Evolutionary conservation across 1,139 yeast genomes (phyloP).

Genomic region (Kodamaea suecica): DNA sequence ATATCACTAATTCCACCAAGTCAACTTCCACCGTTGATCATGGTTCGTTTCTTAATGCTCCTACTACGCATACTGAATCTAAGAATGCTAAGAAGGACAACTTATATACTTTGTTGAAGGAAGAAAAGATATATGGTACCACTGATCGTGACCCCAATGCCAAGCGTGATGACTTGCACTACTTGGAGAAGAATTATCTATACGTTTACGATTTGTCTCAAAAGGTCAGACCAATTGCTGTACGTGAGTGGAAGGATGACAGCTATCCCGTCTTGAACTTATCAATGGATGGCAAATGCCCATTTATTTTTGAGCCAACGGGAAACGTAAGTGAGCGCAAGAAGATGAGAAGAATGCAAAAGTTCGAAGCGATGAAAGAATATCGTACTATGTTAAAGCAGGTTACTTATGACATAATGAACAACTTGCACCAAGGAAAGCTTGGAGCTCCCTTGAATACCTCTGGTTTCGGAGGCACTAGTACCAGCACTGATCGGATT

Average conservation of each 20-base stretch:
- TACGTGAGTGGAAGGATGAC: constrained; percentile 69
- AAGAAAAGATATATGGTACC: constrained; percentile 84
- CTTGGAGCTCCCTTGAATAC: constrained; percentile 18
- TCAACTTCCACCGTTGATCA: constrained; percentile 5
- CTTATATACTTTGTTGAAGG: constrained; percentile 68
- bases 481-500: constrained; percentile 31
- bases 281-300: constrained; percentile 67
- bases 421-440: constrained; percentile 19
- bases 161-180: constrained; percentile 77
- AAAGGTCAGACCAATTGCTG: constrained; percentile 74
- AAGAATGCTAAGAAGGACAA: constrained; percentile 20
- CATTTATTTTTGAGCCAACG: constrained; percentile 54
- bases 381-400: constrained; percentile 37
- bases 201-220: constrained; percentile 81
- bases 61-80: constrained; percentile 4
- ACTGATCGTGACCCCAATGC: constrained; percentile 87
- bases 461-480: constrained; percentile 25
- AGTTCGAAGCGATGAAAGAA: constrained; percentile 40
- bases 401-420: constrained; percentile 35
- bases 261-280: constrained; percentile 43
- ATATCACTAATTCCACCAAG: constrained; percentile 16
- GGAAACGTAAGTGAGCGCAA: constrained; percentile 35
- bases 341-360: constrained; percentile 35
- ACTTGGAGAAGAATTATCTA: constrained; percentile 64
- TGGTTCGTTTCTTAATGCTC: neutral